Evolutionary conservation across 139 green algal genomes (phyloP), one percentile per base, ranked within the genome.

Genomic region (Edaphochlamys debaryana): DNA sequence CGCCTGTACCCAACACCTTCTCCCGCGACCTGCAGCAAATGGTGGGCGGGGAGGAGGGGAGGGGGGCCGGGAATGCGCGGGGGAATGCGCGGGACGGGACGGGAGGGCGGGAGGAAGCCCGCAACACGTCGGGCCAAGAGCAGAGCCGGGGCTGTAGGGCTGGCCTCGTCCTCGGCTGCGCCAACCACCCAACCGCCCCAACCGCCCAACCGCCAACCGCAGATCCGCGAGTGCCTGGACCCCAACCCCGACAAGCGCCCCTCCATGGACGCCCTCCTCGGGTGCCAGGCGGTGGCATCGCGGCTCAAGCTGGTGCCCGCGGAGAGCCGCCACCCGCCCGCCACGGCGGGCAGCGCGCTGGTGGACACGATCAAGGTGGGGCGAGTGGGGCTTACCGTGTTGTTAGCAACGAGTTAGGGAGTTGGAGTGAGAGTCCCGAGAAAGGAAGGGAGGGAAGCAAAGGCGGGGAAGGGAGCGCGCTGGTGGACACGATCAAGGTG

Each of bases 401-500:
- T n/a, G n/a, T n/a, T n/a, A n/a, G n/a, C n/a, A n/a, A n/a, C n/a
- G n/a, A n/a, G n/a, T 17, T 11, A 32, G 58, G 58, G 22, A n/a
- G 20, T 19, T 11, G 58, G 25, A 67, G 58, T 56, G 64, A 20
- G 67, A 38, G 20, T 37, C 37, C 37, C 32, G 9, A 6, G 63
- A 32, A 32, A 58, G 50, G 50, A 58, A 42, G 63, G 63, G 63
- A 32, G 23, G 30, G 8, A 67, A 27, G 58, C n/a, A n/a, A n/a
- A n/a, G n/a, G n/a, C n/a, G n/a, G n/a, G n/a, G n/a, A n/a, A n/a
- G 76, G 80, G 29, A 87, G 71, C 48, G 69, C 45, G 9, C 60
- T 92, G 48, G 60, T 92, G 36, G 79, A 90, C 67, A 92, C 88
- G 8, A 92, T 92, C 83, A 92, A 92, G 79, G 86, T 92, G 66